These are phyloP conservation scores for Metschnikowia corniflorae DNA, from an alignment of 805 yeast species.

Conservation along the genomic window DNA sequence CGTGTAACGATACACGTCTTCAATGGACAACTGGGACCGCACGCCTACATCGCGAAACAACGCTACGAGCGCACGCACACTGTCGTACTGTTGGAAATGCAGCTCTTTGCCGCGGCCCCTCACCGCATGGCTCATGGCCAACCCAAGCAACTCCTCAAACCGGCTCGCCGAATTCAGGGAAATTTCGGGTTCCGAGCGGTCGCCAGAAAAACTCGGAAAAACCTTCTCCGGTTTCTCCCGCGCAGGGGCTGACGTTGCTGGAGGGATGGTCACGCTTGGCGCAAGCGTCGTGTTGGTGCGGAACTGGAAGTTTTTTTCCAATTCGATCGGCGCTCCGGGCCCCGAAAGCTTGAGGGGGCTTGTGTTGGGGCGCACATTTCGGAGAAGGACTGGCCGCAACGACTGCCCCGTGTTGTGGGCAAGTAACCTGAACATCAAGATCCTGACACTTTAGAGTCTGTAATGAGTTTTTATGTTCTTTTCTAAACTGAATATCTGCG, in stretches of 20 bases:
- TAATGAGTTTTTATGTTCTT: too few relatives aligned
- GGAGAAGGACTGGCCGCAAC: slow-evolving; percentile 35
- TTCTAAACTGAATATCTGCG: too few relatives aligned
- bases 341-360: slow-evolving; percentile 10
- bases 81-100: slow-evolving; percentile 3
- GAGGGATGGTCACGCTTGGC: background rate
- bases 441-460: too few relatives aligned
- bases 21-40: slow-evolving; percentile 7
- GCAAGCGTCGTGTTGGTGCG: slow-evolving; percentile 8
- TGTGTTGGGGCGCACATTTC: slow-evolving; percentile 32
- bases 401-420: slow-evolving; percentile 35
- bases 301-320: slow-evolving; percentile 13
- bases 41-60: slow-evolving; percentile 15
- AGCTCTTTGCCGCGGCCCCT: slow-evolving; percentile 1
- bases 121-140: slow-evolving; percentile 6
- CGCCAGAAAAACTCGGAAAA: slow-evolving; percentile 11
- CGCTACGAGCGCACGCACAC: slow-evolving; percentile 8
- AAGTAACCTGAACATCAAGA: slow-evolving; percentile 37
- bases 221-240: slow-evolving; percentile 25
- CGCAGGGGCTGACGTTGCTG: slow-evolving; percentile 9
- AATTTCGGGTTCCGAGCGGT: background rate
- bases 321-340: slow-evolving; percentile 11
- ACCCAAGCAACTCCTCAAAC: slow-evolving; percentile 28
- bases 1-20: slow-evolving; percentile 13
- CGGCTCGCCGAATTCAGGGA: slow-evolving; percentile 19